Percentiles rank a stretch among this genome's conserved stretches.
phyloP scores from a whole-genome alignment of 495 filamentous ascomycete genomes.

The Glonium stellatum region DNA sequence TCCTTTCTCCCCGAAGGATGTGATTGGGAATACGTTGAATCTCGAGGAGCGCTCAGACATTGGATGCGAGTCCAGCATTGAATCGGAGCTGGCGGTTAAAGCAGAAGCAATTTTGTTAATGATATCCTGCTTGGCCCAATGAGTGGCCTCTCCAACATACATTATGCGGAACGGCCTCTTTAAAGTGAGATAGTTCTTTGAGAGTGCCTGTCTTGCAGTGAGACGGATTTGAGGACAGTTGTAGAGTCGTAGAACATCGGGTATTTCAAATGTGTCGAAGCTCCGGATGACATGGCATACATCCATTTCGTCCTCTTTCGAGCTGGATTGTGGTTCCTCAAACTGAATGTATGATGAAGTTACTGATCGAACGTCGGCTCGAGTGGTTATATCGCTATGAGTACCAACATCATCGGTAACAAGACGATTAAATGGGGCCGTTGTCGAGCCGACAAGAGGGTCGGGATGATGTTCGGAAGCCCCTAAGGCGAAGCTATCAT shows the following conservation, averaged over 20 bases:
- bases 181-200: conserved; percentile 6
- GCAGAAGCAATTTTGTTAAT: conserved; percentile 20
- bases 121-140: conserved; percentile 18
- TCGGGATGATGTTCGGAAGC: conserved; percentile 1
- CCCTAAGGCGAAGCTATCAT: conserved; percentile 11
- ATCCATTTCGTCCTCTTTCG: background rate
- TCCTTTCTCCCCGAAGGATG: background rate
- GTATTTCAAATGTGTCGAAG: conserved; percentile 7
- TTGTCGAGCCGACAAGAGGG: background rate
- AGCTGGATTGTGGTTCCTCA: conserved; percentile 4
- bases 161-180: conserved; percentile 18
- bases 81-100: conserved; percentile 9
- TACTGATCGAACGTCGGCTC: conserved; percentile 12
- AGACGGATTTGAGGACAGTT: conserved; percentile 12
- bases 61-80: background rate
- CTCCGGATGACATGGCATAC: conserved; percentile 6
- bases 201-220: conserved; percentile 16
- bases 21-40: conserved; percentile 20
- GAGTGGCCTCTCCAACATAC: conserved; percentile 18
- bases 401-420: conserved; percentile 1
- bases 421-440: background rate
- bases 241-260: conserved; percentile 10
- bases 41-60: conserved; percentile 11
- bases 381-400: conserved; percentile 14
- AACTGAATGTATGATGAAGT: conserved; percentile 7